Evolutionary conservation across 2,329 filamentous ascomycete genomes (phyloP), one percentile per base, ranked within the genome.

Genomic region (Xylaria sp.): DNA sequence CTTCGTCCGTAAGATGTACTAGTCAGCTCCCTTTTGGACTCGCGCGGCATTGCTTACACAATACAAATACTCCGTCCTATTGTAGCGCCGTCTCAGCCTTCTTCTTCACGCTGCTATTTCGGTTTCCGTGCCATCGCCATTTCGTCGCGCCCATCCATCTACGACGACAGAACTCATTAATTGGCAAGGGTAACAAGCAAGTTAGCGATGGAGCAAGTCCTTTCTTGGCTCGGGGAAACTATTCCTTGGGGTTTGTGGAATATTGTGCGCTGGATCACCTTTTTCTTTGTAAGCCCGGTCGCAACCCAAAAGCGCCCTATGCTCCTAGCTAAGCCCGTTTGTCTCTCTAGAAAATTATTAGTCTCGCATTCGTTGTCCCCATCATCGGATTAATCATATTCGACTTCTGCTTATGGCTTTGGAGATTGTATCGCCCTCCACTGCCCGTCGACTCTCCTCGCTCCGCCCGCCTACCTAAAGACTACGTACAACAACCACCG

Each of bases 401-500:
- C 70, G 86, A 88, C 72, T 73, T 88, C 55, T 74, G 77, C 29
- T 78, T 88, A 33, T 88, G 85, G 85, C 68, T 84, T 45, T 87
- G 83, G 81, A 81, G 86, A 70, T 78, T 82, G 64, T 70, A 71
- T 60, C 73, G 42, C 66, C 77, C 62, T 61, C 68, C 62, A 42
- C 61, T 70, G 45, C 69, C 59, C 44, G 67, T 57, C 42, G 70
- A 74, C 15, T 62, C 70, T 29, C 58, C 67, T 36, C 71, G 65
- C 55, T 66, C 73, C 7, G 70, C 67, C 22, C 74, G 67, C 54
- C 66, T 69, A 29, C 68, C 70, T 6, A 67, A 27, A 31, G 64
- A 66, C 44, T 59, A 53, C 55, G 65, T 64, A 55, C 69, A 71
- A 58, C 55, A 62, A 6, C 63, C 56, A 55, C 25, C 61, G 11